A percentile compares a stretch with the other conserved stretches of the same genome.
These are phyloP conservation scores for Multifurca ochricompacta DNA, from an alignment of 768 basidiomycete genomes.

Conservation along the genomic window DNA sequence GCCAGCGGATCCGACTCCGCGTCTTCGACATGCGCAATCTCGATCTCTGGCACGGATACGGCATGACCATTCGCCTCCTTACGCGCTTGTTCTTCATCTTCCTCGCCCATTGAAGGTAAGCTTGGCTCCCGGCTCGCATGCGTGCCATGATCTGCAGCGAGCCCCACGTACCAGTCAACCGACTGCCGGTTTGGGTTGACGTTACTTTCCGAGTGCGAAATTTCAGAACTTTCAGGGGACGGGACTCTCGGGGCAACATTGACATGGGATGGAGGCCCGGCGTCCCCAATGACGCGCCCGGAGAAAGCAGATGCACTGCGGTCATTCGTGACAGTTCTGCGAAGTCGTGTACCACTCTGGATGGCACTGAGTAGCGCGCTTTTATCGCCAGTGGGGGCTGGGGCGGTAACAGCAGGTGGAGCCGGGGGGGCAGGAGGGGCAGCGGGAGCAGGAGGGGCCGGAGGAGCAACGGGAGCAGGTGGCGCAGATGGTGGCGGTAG, in stretches of 20 bases:
- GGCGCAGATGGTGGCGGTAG: constrained; percentile 35
- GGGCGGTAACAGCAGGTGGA: constrained; percentile 25
- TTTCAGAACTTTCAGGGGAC: constrained; percentile 32
- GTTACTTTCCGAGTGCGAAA: constrained; percentile 33
- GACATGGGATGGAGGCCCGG: constrained; percentile 63
- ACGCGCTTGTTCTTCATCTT: constrained; percentile 48
- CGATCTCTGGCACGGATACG: constrained; percentile 46
- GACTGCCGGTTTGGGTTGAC: constrained; percentile 44
- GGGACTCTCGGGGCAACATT: constrained; percentile 36
- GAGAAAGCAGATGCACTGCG: constrained; percentile 61
- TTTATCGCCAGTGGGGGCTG: constrained; percentile 41
- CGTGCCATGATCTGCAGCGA: constrained; percentile 64
- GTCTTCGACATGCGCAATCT: constrained; percentile 39
- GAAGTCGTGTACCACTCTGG: constrained; percentile 62
- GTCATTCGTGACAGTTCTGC: constrained; percentile 76
- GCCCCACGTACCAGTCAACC: constrained; percentile 85
- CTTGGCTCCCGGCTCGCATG: constrained; percentile 28
- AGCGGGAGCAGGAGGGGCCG: constrained; percentile 30
- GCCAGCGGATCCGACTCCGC: constrained; percentile 44
- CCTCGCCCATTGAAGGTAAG: constrained; percentile 50
- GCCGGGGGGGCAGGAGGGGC: constrained; percentile 31
- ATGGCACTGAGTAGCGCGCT: constrained; percentile 72
- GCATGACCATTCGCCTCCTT: constrained; percentile 24
- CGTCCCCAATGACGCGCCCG: constrained; percentile 75
- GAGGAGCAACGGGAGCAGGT: constrained; percentile 27